phyloP scores from a whole-genome alignment of 73 alveolate species.

The Paraurostyla sp. region DNA sequence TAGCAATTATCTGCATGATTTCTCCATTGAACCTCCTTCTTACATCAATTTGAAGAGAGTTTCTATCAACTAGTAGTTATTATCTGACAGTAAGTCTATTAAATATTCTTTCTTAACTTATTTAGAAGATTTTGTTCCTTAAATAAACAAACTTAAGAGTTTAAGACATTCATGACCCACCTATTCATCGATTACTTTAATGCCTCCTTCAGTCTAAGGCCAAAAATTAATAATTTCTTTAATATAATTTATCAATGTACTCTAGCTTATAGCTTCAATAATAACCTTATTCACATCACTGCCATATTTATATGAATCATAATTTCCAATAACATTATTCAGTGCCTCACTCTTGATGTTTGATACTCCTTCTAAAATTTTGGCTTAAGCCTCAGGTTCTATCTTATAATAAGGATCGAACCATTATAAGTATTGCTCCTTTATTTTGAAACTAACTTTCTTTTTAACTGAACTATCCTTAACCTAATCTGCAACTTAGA shows the following conservation, averaged over 20 bases:
- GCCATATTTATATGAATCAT: not conserved
- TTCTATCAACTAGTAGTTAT: no score
- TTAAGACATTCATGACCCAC: conserved; percentile 28
- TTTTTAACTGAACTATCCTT: not conserved
- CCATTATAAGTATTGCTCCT: conserved; percentile 21
- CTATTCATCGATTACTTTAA: conserved; percentile 18
- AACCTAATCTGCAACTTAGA: conserved; percentile 6
- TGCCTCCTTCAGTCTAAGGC: not conserved
- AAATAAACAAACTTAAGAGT: not conserved
- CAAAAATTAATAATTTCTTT: not conserved
- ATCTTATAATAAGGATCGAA: conserved; percentile 39
- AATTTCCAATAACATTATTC: no score
- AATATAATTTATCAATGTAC: not conserved
- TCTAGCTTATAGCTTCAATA: not conserved
- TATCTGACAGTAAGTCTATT: no score
- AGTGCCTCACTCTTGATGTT: conserved; percentile 39
- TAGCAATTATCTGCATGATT: no score
- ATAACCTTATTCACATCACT: not conserved
- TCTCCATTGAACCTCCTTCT: no score
- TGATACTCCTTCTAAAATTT: not conserved
- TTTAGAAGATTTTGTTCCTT: not conserved
- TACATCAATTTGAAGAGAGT: no score
- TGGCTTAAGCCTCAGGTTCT: conserved; percentile 18
- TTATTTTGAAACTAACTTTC: conserved; percentile 15
- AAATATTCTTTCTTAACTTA: not conserved